Evolutionary conservation across 2,329 filamentous ascomycete species (phyloP), one percentile per base, ranked within the genome.

Genomic region (Shiraia bambusicola): DNA sequence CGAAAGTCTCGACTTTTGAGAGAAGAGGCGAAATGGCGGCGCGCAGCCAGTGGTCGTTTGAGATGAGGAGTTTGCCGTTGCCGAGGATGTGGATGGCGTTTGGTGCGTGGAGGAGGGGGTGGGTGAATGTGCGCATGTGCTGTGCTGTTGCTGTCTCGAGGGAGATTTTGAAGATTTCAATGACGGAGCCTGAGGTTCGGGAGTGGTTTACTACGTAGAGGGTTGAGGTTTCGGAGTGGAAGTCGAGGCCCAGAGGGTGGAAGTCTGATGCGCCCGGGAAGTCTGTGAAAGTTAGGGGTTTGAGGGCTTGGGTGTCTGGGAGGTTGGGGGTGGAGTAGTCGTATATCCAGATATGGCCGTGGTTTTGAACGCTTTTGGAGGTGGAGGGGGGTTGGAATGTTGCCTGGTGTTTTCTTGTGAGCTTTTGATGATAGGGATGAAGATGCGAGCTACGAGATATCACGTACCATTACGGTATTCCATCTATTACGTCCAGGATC

Each of bases 381-480:
- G 19, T 28, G 2, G 15, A 13, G 13, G 48, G 31, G 2, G 46
- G 40, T 7, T 51, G 38, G 40, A 69, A 69, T 3, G 57, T 54
- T 19, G 67, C 64, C 65, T 63, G n/a, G n/a, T n/a, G 29, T 33
- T 16, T 13, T 6, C n/a, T 7, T 8, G n/a, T 48, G 29, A 42
- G 12, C 19, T 35, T 15, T 13, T 15, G n/a, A 4, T 34, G 12
- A 26, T 25, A 7, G 13, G 8, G n/a, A 15, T 11, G 25, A 13
- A 11, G 16, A 11, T 13, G n/a, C 6, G 12, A 28, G 13, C 10
- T 24, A 29, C 16, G 2, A 25, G n/a, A n/a, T n/a, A n/a, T n/a
- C 3, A 43, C 63, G 42, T 40, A 72, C 71, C 71, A 73, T 72
- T 9, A 74, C 71, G 0, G 70, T 72, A 37, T 75, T 74, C 71